phyloP scores from a whole-genome alignment of 176 grass and related monocot species.

The Echinochloa phyllopogon region DNA sequence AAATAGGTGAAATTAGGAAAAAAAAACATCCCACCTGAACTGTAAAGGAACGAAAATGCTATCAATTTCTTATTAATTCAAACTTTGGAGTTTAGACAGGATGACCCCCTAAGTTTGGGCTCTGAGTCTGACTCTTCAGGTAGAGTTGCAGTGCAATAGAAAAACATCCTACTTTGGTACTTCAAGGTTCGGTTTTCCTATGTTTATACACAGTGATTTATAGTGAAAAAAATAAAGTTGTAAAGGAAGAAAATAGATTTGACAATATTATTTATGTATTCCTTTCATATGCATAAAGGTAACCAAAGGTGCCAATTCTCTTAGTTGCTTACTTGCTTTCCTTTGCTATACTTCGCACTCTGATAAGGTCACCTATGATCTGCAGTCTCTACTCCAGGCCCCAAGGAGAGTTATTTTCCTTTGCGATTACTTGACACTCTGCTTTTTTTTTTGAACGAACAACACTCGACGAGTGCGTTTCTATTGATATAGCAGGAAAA shows the following conservation, averaged over 20 bases:
- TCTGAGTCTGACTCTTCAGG: slow-evolving; percentile 49
- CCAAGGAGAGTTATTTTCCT: slow-evolving; percentile 5
- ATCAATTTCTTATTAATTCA: slow-evolving; percentile 19
- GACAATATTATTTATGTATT: background rate
- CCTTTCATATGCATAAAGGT: background rate
- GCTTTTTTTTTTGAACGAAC: no score
- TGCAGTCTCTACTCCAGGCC: background rate
- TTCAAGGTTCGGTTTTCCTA: slow-evolving; percentile 10
- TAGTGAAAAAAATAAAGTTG: no score
- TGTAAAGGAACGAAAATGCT: background rate
- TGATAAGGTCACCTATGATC: background rate
- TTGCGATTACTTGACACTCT: background rate
- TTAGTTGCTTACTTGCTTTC: no score
- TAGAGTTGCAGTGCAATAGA: slow-evolving; percentile 46
- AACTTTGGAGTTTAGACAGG: slow-evolving; percentile 42
- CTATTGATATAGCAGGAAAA: no score
- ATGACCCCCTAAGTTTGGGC: slow-evolving; percentile 43
- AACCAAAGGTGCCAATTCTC: background rate
- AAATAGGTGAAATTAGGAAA: background rate
- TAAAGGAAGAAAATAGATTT: slow-evolving; percentile 12
- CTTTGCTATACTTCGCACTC: no score
- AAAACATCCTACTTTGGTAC: slow-evolving; percentile 28
- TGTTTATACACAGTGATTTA: slow-evolving; percentile 35
- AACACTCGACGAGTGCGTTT: no score
- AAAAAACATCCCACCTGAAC: no score